Base-by-base conservation (phyloP, 176 grass and related monocot genomes). In the Chrysopogon serrulatus region DNA sequence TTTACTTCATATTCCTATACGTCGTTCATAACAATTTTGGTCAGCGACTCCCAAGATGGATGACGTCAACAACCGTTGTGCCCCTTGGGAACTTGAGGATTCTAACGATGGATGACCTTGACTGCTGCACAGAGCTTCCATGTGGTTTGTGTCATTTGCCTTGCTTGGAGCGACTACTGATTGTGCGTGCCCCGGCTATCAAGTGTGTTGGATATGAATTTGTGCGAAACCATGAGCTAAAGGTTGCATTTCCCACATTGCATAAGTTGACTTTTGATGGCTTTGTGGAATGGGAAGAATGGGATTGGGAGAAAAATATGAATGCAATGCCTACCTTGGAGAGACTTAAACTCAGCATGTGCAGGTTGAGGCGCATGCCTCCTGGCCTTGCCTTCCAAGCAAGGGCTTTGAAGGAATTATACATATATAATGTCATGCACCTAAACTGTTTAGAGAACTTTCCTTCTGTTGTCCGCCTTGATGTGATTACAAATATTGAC, bases 291-390 rank as follows among this genome's bases (percentile, higher is more conserved):
- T 75, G 31, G 51, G 53, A 54, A 19, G 17, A 34, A 5, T 24
- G 21, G 56, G 65, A 39, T 14, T 56, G 21, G 53, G 53, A 56
- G 53, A 10, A 56, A 23, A 8, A 10, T 9, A 23, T 56, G 21
- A 8, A 56, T 3, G 6, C 53, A 7, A 56, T 56, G 53, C 53
- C 53, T 56, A n/a, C 17, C 23, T 57, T 88, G 47, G 80, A 84
- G 18, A 34, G 72, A 1, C 76, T 92, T 69, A 5, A 19, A 17
- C n/a, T 92, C 41, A 14, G 8, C 14, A 8, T 7, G 5, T 88
- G 86, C 66, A 56, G 85, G 57, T 23, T 91, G 10, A 68, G 37
- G 61, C 23, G 12, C 2, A 6, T 87, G 17, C 68, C 85, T 54
- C 68, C 56, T 26, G 56, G 56, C 23, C 56, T 60, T 26, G 23